Conservation (phyloP, 2,329 filamentous ascomycete species). For the Claviceps spartinae region DNA sequence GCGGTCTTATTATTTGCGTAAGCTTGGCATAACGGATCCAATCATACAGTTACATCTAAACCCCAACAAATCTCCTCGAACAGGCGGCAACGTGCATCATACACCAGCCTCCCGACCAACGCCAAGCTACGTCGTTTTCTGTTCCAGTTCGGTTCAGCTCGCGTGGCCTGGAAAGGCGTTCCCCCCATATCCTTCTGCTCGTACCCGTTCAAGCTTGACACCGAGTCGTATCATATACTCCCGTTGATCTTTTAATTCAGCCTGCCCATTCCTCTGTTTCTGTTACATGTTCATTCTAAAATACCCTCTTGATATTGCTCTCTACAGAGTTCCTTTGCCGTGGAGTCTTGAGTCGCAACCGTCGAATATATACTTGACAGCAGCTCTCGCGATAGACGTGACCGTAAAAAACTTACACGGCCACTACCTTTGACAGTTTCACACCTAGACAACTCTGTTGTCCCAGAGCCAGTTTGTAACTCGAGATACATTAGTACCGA, state of each 20-base stretch:
- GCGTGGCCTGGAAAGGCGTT: not conserved
- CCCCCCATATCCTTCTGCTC: not conserved
- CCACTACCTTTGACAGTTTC: not conserved
- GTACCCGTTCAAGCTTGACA: not conserved
- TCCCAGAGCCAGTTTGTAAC: not conserved
- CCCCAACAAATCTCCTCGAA: slow-evolving; percentile 3
- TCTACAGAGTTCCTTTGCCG: not conserved
- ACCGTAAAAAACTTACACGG: not conserved
- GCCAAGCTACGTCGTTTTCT: slow-evolving; percentile 1
- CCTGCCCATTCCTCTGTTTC: not conserved
- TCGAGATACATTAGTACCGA: not conserved
- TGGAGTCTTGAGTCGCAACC: not conserved
- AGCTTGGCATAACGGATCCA: not conserved
- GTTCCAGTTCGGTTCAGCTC: slow-evolving; percentile 1
- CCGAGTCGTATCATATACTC: not conserved
- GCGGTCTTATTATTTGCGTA: slow-evolving; percentile 1
- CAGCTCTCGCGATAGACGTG: not conserved
- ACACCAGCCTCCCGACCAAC: slow-evolving; percentile 1
- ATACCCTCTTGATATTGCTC: not conserved
- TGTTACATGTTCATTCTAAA: not conserved
- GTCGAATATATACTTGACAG: not conserved
- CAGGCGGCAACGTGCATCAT: slow-evolving; percentile 6
- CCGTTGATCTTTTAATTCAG: not conserved
- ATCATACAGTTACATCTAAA: slow-evolving; percentile 1
- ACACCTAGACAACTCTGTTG: not conserved